These are phyloP conservation scores for Astrephomene gubernaculifera DNA, from an alignment of 139 green algal genomes.

Conservation along the genomic window DNA sequence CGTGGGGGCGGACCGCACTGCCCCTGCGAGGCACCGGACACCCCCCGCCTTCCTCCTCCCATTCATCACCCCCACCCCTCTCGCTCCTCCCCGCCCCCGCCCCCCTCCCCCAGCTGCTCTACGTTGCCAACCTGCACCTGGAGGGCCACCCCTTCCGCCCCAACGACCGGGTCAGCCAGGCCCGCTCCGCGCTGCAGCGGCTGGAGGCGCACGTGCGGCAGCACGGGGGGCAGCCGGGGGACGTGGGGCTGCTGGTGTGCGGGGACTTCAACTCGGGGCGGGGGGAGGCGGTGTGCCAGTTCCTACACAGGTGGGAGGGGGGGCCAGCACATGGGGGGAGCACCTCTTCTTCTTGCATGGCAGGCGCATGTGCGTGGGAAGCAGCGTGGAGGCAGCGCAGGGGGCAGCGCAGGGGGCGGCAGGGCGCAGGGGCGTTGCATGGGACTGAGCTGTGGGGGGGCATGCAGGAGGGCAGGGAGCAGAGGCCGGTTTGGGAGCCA, in stretches of 20 bases:
- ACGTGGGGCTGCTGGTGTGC: slow-evolving; percentile 51
- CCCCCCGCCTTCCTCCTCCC: neutral
- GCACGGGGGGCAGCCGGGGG: neutral
- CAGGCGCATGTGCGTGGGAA: neutral
- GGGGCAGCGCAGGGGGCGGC: neutral
- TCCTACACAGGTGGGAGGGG: slow-evolving; percentile 48
- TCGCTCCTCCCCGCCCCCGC: neutral
- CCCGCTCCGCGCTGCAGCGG: slow-evolving; percentile 60
- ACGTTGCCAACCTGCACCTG: slow-evolving; percentile 71
- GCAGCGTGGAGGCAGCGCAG: neutral
- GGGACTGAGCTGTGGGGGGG: too few species aligned
- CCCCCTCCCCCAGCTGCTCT: slow-evolving; percentile 49
- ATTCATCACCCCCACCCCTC: neutral
- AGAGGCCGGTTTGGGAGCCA: too few species aligned
- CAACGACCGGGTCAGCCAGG: slow-evolving; percentile 66
- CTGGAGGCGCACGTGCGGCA: slow-evolving; percentile 52
- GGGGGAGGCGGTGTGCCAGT: slow-evolving; percentile 54
- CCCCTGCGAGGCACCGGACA: too few species aligned
- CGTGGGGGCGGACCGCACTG: too few species aligned
- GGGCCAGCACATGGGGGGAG: too few species aligned
- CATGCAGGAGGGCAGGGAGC: too few species aligned
- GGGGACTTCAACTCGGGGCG: slow-evolving; percentile 67
- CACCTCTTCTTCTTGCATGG: too few species aligned
- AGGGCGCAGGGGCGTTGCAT: neutral
- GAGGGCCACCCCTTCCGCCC: slow-evolving; percentile 70